Evolutionary conservation across 2,329 filamentous ascomycete genomes (phyloP), one percentile per base, ranked within the genome.

Genomic region (Aaosphaeria arxii): DNA sequence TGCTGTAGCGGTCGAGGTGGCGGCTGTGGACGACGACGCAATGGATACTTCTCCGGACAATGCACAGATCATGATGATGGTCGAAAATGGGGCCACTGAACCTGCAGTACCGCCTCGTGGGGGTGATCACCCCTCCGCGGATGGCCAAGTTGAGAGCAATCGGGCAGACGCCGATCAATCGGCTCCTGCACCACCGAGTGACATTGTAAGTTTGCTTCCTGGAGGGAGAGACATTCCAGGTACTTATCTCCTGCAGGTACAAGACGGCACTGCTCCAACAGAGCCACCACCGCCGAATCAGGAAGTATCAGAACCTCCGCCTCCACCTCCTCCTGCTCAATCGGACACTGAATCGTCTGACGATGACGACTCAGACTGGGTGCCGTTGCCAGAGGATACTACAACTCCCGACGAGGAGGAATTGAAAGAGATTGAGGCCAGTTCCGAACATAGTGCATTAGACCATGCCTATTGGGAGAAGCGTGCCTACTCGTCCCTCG

Each of bases 381-480:
- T 76, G 9, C 75, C 77, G 4, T 74, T 82, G 42, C 71, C 74
- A 43, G 81, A 85, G 61, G 83, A 85, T 56, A 74, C 66, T 5
- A 79, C 79, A 0, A 62, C 66, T 3, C 81, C 83, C 5, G 77
- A 79, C 47, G 79, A 81, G 55, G 75, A 75, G 7, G 83, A 86
- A 67, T 57, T 84, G 55, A 79, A 77, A 56, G 79, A 80, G 55
- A 82, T 85, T 31, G 76, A 81, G 44, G 67, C 70, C 3, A 66
- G 66, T 4, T 71, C 70, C 43, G 75, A 79, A 46, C 72, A 79
- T 51, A 82, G 76, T 61, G 82, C 81, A n/a, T 59, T 77, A 41
- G 80, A 85, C 53, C 75, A 83, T 58, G 67, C 75, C 17, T 75
- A 84, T 58, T 84, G 81, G 80, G 79, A 84, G 61, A 75, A 75